These are phyloP conservation scores for Sodiomyces alkalinus DNA, from an alignment of 2,329 filamentous ascomycete genomes.

Conservation along the genomic window DNA sequence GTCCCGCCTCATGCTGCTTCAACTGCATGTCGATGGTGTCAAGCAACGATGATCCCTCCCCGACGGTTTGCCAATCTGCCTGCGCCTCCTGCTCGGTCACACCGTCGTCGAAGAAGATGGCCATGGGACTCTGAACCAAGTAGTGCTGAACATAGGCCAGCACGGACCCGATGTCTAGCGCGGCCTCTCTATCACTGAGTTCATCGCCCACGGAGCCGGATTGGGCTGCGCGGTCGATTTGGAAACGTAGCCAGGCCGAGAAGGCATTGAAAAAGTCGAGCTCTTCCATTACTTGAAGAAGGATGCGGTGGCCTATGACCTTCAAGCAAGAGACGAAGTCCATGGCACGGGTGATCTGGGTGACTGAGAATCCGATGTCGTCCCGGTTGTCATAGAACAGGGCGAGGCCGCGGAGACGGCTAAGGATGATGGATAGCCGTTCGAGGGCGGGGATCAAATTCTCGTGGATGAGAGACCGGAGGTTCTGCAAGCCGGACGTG, in stretches of 20 bases:
- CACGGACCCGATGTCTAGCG: constrained; percentile 57
- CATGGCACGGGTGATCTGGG: constrained; percentile 47
- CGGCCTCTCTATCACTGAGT: constrained; percentile 59
- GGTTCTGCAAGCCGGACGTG: constrained; percentile 57
- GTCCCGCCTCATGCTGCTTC: constrained; percentile 26
- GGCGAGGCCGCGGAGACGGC: constrained; percentile 69
- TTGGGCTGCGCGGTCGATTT: constrained; percentile 64
- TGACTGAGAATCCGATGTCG: constrained; percentile 49
- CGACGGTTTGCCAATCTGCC: constrained; percentile 26
- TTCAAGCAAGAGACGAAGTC: constrained; percentile 64
- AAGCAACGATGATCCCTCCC: constrained; percentile 19
- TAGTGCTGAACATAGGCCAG: constrained; percentile 64
- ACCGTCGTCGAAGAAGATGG: constrained; percentile 37
- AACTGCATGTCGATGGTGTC: constrained; percentile 27
- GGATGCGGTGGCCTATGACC: constrained; percentile 57
- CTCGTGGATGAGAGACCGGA: constrained; percentile 68
- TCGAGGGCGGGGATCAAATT: constrained; percentile 82
- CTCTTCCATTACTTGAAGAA: constrained; percentile 60
- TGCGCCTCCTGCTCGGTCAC: constrained; percentile 34
- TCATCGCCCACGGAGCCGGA: constrained; percentile 50
- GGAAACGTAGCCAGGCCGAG: constrained; percentile 68
- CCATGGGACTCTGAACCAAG: constrained; percentile 50
- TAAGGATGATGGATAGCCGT: constrained; percentile 65
- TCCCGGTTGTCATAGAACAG: constrained; percentile 56
- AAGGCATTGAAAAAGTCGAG: constrained; percentile 64